Percentiles rank a stretch among this genome's conserved stretches.
phyloP scores from a whole-genome alignment of 1,139 yeast species.

The Hansenula anomala region DNA sequence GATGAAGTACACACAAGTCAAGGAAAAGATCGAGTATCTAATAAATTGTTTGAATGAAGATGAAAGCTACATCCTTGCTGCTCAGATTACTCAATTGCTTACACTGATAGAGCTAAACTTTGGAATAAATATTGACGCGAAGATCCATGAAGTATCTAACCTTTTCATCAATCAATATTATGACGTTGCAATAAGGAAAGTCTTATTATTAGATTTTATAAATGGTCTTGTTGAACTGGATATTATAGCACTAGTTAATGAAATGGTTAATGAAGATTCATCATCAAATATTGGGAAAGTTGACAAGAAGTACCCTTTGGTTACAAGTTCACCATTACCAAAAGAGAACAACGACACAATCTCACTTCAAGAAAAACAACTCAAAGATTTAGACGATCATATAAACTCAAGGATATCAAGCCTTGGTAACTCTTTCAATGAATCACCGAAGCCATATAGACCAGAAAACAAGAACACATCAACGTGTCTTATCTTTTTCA shows the following conservation, averaged over 20 bases:
- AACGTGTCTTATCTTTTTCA: too few relatives aligned
- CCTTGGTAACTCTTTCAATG: neutral
- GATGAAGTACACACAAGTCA: too few relatives aligned
- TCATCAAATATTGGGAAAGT: neutral
- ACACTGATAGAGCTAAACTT: neutral
- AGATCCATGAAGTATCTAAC: neutral
- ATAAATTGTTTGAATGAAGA: neutral
- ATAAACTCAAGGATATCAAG: neutral
- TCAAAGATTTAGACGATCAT: neutral
- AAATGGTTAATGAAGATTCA: neutral
- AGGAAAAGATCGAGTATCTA: neutral
- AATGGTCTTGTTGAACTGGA: slow-evolving; percentile 4
- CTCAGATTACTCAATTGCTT: too few relatives aligned
- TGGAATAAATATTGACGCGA: neutral
- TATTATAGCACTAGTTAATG: neutral
- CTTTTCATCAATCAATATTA: slow-evolving; percentile 3
- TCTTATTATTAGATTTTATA: slow-evolving; percentile 1
- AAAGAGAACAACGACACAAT: neutral
- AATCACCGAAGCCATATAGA: too few relatives aligned
- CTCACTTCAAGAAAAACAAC: neutral
- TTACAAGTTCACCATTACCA: neutral
- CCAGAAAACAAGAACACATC: too few relatives aligned
- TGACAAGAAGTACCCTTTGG: neutral
- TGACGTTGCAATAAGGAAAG: slow-evolving; percentile 1
- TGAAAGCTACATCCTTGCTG: neutral